Conservation (phyloP, 1,284 basidiomycete species). For the Papiliotrema fonsecae region DNA sequence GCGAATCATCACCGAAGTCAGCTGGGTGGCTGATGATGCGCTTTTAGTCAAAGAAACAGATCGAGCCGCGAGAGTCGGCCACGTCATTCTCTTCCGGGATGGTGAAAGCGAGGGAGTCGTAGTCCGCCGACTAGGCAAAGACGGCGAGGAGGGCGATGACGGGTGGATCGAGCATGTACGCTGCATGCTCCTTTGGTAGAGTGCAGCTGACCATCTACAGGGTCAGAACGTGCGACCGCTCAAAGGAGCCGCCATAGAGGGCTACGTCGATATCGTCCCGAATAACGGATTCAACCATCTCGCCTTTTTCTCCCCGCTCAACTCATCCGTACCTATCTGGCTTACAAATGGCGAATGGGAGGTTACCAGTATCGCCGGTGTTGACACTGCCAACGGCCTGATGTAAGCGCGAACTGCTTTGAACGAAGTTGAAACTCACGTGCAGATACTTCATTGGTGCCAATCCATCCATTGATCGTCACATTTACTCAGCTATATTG, state of each 20-base stretch:
- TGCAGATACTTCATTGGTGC: conserved; percentile 82
- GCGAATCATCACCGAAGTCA: conserved; percentile 73
- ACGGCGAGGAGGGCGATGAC: conserved; percentile 77
- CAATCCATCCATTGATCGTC: conserved; percentile 73
- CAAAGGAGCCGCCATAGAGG: conserved; percentile 49
- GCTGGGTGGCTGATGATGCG: conserved; percentile 74
- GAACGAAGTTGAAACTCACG: conserved; percentile 7
- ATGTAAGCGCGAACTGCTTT: conserved; percentile 60
- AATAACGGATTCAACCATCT: conserved; percentile 82
- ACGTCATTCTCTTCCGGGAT: conserved; percentile 67
- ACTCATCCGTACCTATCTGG: conserved; percentile 65
- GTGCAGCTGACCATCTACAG: conserved; percentile 11
- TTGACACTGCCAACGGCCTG: conserved; percentile 62
- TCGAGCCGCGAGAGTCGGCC: conserved; percentile 70
- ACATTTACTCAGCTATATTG: conserved; percentile 71
- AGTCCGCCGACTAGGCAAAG: conserved; percentile 68
- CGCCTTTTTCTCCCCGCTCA: conserved; percentile 75
- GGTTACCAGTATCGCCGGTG: conserved; percentile 68
- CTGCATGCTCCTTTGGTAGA: background rate
- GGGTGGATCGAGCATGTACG: conserved; percentile 79
- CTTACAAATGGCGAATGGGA: conserved; percentile 87
- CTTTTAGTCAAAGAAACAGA: conserved; percentile 83
- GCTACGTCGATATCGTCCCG: conserved; percentile 84
- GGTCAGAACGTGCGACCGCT: conserved; percentile 48
- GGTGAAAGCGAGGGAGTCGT: conserved; percentile 53